phyloP scores from a whole-genome alignment of 345 rosid species.

The Eutrema yunnanense region DNA sequence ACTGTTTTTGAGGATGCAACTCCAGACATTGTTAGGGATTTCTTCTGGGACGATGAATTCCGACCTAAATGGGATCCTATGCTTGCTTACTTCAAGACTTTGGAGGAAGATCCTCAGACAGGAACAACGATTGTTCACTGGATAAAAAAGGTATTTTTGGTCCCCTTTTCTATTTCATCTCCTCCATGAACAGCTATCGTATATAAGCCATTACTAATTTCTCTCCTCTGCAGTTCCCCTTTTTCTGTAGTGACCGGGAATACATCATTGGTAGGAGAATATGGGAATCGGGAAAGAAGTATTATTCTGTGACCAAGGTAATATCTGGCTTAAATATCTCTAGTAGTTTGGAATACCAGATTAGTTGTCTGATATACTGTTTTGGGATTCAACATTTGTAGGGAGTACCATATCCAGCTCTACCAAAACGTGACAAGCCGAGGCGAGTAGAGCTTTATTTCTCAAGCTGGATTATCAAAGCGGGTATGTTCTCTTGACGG shows the following conservation, averaged over 20 bases:
- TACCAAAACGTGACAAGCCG: slow-evolving; percentile 81
- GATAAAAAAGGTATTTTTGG: slow-evolving; percentile 69
- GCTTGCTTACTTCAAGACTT: slow-evolving; percentile 67
- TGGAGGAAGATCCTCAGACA: slow-evolving; percentile 66
- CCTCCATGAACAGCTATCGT: not conserved
- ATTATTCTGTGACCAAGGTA: slow-evolving; percentile 91
- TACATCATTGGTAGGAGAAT: slow-evolving; percentile 84
- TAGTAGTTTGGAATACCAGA: not conserved
- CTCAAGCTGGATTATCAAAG: slow-evolving; percentile 87
- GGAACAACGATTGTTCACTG: slow-evolving; percentile 76
- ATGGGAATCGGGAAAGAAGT: slow-evolving; percentile 81
- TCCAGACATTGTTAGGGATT: slow-evolving; percentile 89
- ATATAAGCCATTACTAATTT: not conserved
- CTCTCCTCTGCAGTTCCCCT: slow-evolving; percentile 70
- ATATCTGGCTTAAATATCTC: not conserved
- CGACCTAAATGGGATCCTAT: slow-evolving; percentile 94
- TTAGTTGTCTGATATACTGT: not conserved
- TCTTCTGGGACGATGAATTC: slow-evolving; percentile 98
- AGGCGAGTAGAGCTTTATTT: slow-evolving; percentile 85
- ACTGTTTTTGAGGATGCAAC: slow-evolving; percentile 92
- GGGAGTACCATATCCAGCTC: slow-evolving; percentile 63
- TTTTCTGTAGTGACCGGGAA: slow-evolving; percentile 95
- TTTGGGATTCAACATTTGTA: slow-evolving; percentile 25
- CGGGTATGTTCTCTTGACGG: slow-evolving; percentile 41
- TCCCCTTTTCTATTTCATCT: not conserved